Evolutionary conservation across 495 filamentous ascomycete species (phyloP).

Genomic region (Xylona heveae): DNA sequence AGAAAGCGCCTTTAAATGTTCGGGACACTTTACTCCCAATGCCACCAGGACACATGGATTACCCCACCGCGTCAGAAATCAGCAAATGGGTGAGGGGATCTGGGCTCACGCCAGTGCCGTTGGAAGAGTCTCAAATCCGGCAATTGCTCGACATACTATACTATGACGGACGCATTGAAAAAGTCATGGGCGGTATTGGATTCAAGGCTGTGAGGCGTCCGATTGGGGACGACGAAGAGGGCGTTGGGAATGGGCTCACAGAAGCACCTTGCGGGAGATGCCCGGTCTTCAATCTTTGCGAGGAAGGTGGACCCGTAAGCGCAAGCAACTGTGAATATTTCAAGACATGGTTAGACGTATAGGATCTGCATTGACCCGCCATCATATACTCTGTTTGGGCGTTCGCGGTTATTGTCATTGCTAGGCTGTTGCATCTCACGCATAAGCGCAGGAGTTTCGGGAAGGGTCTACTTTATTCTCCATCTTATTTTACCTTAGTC

Average conservation of each 20-base stretch:
- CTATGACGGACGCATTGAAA: constrained; percentile 60
- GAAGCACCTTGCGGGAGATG: constrained; percentile 82
- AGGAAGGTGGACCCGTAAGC: constrained; percentile 69
- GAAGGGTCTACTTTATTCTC: too few species aligned
- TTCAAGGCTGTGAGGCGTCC: constrained; percentile 26
- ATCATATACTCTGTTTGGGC: too few species aligned
- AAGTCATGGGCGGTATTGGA: constrained; percentile 20
- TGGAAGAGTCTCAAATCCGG: constrained; percentile 50
- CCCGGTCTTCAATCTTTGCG: constrained; percentile 84
- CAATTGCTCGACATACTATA: constrained; percentile 67
- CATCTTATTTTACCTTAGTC: too few species aligned
- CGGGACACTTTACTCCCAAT: constrained; percentile 27
- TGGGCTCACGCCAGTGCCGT: constrained; percentile 38
- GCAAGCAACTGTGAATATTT: constrained; percentile 86
- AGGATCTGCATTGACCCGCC: too few species aligned
- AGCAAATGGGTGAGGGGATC: constrained; percentile 44
- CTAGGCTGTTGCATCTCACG: too few species aligned
- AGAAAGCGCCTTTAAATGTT: constrained; percentile 6
- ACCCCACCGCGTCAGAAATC: constrained; percentile 56
- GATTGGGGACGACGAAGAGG: constrained; percentile 10
- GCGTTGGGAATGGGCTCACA: constrained; percentile 40
- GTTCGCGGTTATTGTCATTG: too few species aligned
- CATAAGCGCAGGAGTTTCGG: too few species aligned
- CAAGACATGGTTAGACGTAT: constrained; percentile 44
- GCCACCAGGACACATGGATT: constrained; percentile 44